Conservation (phyloP, 495 filamentous ascomycete species). For the Penicillium bialowiezense region DNA sequence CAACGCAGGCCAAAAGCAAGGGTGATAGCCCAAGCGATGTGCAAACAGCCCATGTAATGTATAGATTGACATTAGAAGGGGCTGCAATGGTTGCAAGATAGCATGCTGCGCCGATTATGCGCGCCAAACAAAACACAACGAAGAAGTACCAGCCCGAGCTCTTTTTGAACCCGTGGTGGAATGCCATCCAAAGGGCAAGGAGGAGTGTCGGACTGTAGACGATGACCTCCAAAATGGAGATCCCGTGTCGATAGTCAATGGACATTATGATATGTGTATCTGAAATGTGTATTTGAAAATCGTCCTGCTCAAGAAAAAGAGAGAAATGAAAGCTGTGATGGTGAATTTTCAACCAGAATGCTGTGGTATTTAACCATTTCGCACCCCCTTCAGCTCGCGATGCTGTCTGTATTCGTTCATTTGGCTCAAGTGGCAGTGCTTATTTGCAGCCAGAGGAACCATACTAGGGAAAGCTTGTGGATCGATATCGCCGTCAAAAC, state of each 20-base stretch:
- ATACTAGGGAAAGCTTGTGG: background rate
- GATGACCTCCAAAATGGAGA: conserved; percentile 35
- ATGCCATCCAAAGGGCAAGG: conserved; percentile 30
- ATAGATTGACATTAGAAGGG: conserved; percentile 17
- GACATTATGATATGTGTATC: too few species aligned
- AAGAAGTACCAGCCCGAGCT: conserved; percentile 36
- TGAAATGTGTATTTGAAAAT: too few species aligned
- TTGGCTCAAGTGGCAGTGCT: background rate
- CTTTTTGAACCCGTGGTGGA: conserved; percentile 37
- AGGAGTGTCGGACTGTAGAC: conserved; percentile 32
- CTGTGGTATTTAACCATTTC: background rate
- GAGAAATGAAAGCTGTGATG: background rate
- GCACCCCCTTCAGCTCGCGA: background rate
- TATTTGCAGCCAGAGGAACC: background rate
- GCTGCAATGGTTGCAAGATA: conserved; percentile 34
- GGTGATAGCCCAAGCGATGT: conserved; percentile 25
- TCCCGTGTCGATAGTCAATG: conserved; percentile 26
- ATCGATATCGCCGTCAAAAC: background rate
- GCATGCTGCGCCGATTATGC: conserved; percentile 34
- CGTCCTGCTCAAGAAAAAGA: background rate
- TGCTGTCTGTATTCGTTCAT: background rate
- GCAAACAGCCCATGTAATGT: conserved; percentile 22
- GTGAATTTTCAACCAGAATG: background rate
- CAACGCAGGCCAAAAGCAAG: conserved; percentile 14
- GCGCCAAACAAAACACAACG: conserved; percentile 34